Percentiles rank a stretch among this genome's conserved stretches.
These are phyloP conservation scores for Phytophthora lateralis DNA, from an alignment of 352 stramenopile genomes.

Conservation along the genomic window DNA sequence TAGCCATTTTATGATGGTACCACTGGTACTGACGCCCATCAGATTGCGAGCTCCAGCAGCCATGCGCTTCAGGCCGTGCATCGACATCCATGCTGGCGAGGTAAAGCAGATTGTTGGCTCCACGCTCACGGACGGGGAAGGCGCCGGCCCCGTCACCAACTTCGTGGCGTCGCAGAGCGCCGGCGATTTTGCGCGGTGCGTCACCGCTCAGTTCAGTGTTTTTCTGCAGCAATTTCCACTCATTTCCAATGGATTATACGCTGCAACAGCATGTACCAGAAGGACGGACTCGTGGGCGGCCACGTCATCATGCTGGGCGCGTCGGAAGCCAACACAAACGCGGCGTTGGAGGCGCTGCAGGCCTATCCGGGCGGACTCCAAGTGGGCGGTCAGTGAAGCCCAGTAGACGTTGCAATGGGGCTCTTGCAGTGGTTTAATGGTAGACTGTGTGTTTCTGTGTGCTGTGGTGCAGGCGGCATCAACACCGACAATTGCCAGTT, in stretches of 20 bases:
- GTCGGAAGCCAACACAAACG: slow-evolving; percentile 90
- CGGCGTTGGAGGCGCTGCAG: slow-evolving; percentile 83
- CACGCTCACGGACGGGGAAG: slow-evolving; percentile 92
- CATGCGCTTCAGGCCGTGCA: slow-evolving; percentile 98
- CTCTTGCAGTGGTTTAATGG: not conserved
- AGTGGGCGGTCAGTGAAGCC: slow-evolving; percentile 84
- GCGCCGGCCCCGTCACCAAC: slow-evolving; percentile 84
- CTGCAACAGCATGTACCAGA: slow-evolving; percentile 88
- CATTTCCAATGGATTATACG: slow-evolving; percentile 4
- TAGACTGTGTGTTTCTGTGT: slow-evolving; percentile 8
- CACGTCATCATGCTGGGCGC: slow-evolving; percentile 99
- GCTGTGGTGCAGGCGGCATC: slow-evolving; percentile 68
- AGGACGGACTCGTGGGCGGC: slow-evolving; percentile 90
- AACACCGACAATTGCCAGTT: slow-evolving; percentile 93
- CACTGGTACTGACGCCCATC: slow-evolving; percentile 1
- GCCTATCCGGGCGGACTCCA: slow-evolving; percentile 94
- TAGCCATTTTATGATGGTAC: slow-evolving; percentile 3
- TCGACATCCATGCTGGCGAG: slow-evolving; percentile 97
- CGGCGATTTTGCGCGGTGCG: slow-evolving; percentile 75
- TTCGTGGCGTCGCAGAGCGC: slow-evolving; percentile 88
- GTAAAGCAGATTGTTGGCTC: slow-evolving; percentile 99
- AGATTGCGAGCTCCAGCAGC: slow-evolving; percentile 12
- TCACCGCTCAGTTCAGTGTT: not conserved
- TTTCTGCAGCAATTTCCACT: slow-evolving; percentile 5
- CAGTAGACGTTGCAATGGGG: not conserved